These are phyloP conservation scores for Metschnikowia kofuensis DNA, from an alignment of 805 yeast genomes.

Conservation along the genomic window DNA sequence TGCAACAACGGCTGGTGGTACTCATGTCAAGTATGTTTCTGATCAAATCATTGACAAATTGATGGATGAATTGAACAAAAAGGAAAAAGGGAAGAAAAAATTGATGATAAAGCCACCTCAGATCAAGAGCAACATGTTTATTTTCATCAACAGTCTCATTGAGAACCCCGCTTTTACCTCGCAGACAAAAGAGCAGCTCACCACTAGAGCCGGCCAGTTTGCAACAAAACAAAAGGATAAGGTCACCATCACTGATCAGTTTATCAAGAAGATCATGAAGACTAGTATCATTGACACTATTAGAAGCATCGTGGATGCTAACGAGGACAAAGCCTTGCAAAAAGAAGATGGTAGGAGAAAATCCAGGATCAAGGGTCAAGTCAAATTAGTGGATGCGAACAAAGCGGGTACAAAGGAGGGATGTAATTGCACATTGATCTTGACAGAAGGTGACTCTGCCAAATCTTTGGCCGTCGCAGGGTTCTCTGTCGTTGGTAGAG, in stretches of 20 bases:
- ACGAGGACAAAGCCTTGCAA: conserved; percentile 82
- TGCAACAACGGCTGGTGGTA: conserved; percentile 96
- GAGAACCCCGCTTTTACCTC: conserved; percentile 98
- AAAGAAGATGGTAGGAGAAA: conserved; percentile 87
- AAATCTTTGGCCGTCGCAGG: conserved; percentile 90
- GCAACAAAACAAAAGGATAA: conserved; percentile 65
- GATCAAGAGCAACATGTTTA: conserved; percentile 83
- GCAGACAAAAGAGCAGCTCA: conserved; percentile 93
- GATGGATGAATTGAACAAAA: conserved; percentile 57
- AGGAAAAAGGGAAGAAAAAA: conserved; percentile 62
- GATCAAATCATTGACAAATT: conserved; percentile 82
- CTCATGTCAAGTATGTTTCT: conserved; percentile 83
- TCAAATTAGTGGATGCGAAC: conserved; percentile 92
- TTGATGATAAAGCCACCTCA: conserved; percentile 84
- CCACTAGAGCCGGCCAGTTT: conserved; percentile 84
- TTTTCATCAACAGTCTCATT: conserved; percentile 86
- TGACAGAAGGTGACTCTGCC: conserved; percentile 98
- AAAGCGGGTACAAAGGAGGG: conserved; percentile 95
- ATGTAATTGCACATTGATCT: conserved; percentile 82
- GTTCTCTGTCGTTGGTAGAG: conserved; percentile 91
- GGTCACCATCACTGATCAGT: conserved; percentile 70
- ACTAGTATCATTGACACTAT: conserved; percentile 74
- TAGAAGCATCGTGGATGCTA: conserved; percentile 77
- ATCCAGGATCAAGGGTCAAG: conserved; percentile 81
- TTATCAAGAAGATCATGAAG: conserved; percentile 63